phyloP scores from a whole-genome alignment of 345 rosid species.

The Luvunga scandens region DNA sequence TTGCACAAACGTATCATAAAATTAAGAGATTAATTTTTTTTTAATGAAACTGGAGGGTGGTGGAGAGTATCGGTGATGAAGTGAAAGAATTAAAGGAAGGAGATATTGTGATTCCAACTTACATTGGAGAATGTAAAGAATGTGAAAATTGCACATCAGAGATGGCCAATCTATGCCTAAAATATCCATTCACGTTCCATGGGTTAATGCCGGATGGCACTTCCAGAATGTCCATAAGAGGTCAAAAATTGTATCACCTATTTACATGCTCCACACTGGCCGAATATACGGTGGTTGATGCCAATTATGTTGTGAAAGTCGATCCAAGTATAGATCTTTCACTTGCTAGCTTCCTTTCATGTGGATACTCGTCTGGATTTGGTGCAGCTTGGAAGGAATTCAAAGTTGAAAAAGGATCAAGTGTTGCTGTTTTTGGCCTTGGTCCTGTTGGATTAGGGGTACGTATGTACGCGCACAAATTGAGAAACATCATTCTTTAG shows the following conservation, averaged over 20 bases:
- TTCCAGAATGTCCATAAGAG: conserved; percentile 54
- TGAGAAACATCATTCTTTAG: no score
- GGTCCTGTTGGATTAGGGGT: conserved; percentile 84
- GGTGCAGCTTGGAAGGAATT: conserved; percentile 81
- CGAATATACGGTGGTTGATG: conserved; percentile 52
- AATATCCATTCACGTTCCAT: conserved; percentile 26
- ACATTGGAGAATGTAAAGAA: conserved; percentile 50
- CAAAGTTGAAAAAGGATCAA: conserved; percentile 47
- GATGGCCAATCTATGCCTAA: conserved; percentile 50
- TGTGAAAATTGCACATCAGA: conserved; percentile 54
- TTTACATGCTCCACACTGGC: conserved; percentile 66
- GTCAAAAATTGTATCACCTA: conserved; percentile 42
- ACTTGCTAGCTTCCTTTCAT: conserved; percentile 53
- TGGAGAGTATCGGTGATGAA: conserved; percentile 48
- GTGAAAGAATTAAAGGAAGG: conserved; percentile 52
- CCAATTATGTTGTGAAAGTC: conserved; percentile 43
- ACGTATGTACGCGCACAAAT: neutral
- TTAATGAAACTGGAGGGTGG: conserved; percentile 26
- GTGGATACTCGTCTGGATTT: conserved; percentile 71
- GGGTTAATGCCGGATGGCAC: conserved; percentile 51
- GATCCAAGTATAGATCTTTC: conserved; percentile 38
- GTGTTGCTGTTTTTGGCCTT: conserved; percentile 64
- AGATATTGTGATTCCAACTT: conserved; percentile 56
- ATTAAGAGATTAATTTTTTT: no score
- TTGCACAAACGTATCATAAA: no score